Evolutionary conservation across 805 yeast species (phyloP), one percentile per base, ranked within the genome.

Genomic region (Candida wancherniae): DNA sequence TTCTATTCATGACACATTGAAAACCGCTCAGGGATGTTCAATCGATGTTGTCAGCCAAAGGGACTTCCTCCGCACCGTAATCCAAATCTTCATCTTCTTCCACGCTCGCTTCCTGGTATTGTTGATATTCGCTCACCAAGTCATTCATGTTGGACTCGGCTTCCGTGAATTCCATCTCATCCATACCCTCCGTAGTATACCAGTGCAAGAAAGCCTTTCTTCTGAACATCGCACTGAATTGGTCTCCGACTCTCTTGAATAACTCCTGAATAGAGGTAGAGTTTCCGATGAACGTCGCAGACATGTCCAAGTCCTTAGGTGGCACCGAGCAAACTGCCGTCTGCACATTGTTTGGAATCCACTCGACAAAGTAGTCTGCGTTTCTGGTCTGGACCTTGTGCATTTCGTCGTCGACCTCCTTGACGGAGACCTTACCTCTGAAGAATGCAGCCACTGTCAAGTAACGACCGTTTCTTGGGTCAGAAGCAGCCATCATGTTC

Each of bases 181-280:
- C 96, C 96, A 87, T 87, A 68, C 96, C 96, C 64, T 87, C 96
- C 48, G 80, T 74, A 7, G 92, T 84, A 66, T 85, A 87, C 96
- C 96, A 87, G 63, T 87, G 95, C 66, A 87, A 79, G 77, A 87
- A 87, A 43, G 96, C 96, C 61, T 81, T 83, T 69, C 92, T 84
- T 58, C 84, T 76, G 65, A 83, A 87, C 96, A 87, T 87, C 39
- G 87, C 88, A 48, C 80, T 71, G 65, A 87, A 87, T 65, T 87
- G 95, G 50, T 75, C 85, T 44, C 90, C 90, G 35, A 84, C 82
- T 65, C 96, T 80, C 64, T 79, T 77, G 67, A 87, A 87, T 52
- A 87, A 69, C 61, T 86, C 94, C 67, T 84, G 94, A 56, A 87
- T 84, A 2, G 95, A 82, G 4, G 96, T 87, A 17, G 95, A 81